Evolutionary conservation across 2,329 filamentous ascomycete genomes (phyloP).

Genomic region (Biscogniauxia marginata): DNA sequence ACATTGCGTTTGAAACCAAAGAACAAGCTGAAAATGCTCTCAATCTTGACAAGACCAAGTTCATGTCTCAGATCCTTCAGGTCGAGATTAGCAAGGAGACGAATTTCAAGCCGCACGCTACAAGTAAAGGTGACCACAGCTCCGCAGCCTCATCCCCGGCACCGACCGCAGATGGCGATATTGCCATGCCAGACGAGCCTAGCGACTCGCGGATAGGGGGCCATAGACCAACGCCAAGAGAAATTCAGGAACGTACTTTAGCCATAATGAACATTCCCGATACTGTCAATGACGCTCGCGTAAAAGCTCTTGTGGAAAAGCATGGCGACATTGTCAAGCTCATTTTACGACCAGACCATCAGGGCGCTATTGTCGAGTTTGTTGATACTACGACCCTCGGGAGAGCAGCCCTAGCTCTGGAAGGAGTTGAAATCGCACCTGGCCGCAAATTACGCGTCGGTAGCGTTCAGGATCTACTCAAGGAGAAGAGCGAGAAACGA

Average conservation of each 20-base stretch:
- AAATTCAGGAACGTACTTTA: conserved; percentile 68
- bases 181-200: conserved; percentile 36
- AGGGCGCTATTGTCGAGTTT: conserved; percentile 85
- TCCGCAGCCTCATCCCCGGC: conserved; percentile 37
- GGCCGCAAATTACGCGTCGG: conserved; percentile 55
- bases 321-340: conserved; percentile 73
- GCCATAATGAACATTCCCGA: conserved; percentile 85
- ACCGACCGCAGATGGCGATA: conserved; percentile 38
- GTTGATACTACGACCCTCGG: conserved; percentile 68
- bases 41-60: conserved; percentile 68
- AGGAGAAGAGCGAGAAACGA: conserved; percentile 44
- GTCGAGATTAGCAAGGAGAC: conserved; percentile 60
- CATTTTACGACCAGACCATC: conserved; percentile 75
- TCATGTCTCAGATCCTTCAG: conserved; percentile 65
- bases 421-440: conserved; percentile 52
- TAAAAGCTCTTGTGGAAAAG: conserved; percentile 69
- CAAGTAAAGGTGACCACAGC: conserved; percentile 35
- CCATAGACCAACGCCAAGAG: conserved; percentile 41
- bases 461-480: conserved; percentile 53
- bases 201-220: conserved; percentile 12
- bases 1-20: conserved; percentile 72
- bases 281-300: conserved; percentile 84
- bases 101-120: conserved; percentile 57
- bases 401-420: conserved; percentile 62
- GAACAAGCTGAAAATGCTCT: conserved; percentile 67